Evolutionary conservation across 306 rosid genomes (phyloP), one percentile per base, ranked within the genome.

Genomic region (Dicorynia guianensis): DNA sequence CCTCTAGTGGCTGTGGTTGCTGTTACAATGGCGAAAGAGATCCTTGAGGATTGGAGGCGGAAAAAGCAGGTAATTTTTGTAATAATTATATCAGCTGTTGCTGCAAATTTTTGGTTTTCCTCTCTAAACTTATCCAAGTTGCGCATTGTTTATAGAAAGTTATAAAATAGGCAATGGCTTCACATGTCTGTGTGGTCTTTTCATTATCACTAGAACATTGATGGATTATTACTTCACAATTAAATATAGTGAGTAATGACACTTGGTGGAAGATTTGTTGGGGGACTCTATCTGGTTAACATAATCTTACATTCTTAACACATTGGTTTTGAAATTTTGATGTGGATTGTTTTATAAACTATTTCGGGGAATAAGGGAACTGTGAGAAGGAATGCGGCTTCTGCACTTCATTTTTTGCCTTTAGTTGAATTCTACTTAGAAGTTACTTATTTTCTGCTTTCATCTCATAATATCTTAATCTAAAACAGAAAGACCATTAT

Each of bases 21-120:
- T 65, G 90, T 82, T 64, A 81, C 99, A n/a, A 96, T 96, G 99
- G 93, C 54, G 18, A 96, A 96, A 79, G 99, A 96, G 82, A 76
- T 85, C 25, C 15, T 90, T 67, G 99, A 96, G 62, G 99, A 96
- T 84, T 92, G 91, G 88, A 79, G 79, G 77, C 65, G 99, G n/a
- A 89, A 85, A 78, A 67, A 84, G 63, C 99, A 96, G 98, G 99
- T 96, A 91, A 53, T 64, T 74, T 61, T 40, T 74, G 1, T 48
- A 38, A 20, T 60, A 14, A 56, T 8, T 8, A 11, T 72, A 34
- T 14, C 52, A 57, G 34, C 25, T 42, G 56, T 25, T 48, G 34
- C 14, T 52, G 42, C 39, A 34, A 68, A 30, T 69, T 52, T 75
- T 30, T 70, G 64, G 57, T 62, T 71, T 49, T 64, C 40, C 19